Evolutionary conservation across 768 basidiomycete species (phyloP), one percentile per base, ranked within the genome.

Genomic region (Amanita fuliginea): DNA sequence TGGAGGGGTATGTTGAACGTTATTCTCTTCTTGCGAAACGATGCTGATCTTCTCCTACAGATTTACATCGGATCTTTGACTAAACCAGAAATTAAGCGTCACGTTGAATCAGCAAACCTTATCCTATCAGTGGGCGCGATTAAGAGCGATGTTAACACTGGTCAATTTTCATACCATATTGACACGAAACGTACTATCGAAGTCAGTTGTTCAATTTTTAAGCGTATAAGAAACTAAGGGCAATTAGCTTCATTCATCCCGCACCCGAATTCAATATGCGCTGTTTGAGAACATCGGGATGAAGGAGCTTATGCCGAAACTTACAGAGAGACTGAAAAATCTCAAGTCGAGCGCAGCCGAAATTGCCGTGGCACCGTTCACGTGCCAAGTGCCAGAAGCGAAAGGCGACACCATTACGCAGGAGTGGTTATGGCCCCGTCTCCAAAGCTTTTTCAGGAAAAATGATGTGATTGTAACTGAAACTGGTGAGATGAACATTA

Each of bases 111-210:
- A 2, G 80, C 88, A 3, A 85, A 82, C 55, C 68, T 93, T 37
- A 79, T 89, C 45, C 59, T 94, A 10, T 85, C 84, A 10, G 68
- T 94, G 51, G 87, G 88, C 3, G 64, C 68, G 1, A 67, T 88
- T 44, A 78, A 76, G 60, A 80, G 76, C 41, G 90, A 94, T 62
- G 91, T 89, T 70, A 94, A 94, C 64, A 88, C 86, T 1, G 91
- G 89, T 28, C 85, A 84, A 62, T 92, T 90, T 64, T 83, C 84
- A 0, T 89, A 86, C 57, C 76, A 75, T 44, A 80, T 84, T 41
- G 78, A 82, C 4, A 69, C 69, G 0, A 62, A 64, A 9, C 71
- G 70, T 35, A 80, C 77, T 11, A 68, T 89, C 53, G 87, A 87
- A 71, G 85, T 83, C 55, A 11, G 56, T 51, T 21, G 14, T 24